A percentile compares a stretch with the other conserved stretches of the same genome.
Conservation (phyloP, 164 flowering plant species). For the Aristolochia fimbriata region DNA sequence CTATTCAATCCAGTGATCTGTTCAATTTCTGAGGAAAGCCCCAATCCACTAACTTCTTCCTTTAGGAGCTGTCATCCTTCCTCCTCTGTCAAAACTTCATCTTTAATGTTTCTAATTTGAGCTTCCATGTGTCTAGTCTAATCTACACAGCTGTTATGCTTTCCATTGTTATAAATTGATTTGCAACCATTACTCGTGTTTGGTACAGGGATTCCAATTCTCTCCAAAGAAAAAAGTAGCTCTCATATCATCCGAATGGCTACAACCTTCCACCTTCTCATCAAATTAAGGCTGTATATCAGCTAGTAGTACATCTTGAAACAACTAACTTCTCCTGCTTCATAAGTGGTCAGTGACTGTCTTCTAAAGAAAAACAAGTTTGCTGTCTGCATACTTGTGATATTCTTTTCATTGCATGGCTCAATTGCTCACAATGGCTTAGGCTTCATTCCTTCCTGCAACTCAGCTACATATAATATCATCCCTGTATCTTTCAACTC, state of each 20-base stretch:
- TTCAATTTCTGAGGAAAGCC: neutral
- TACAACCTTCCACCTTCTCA: slow-evolving; percentile 4
- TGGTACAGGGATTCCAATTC: slow-evolving; percentile 5
- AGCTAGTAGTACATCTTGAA: slow-evolving; percentile 5
- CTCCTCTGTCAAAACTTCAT: slow-evolving; percentile 5
- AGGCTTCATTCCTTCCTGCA: neutral
- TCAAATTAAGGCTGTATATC: no score
- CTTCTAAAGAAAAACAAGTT: neutral
- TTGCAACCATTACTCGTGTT: slow-evolving; percentile 2
- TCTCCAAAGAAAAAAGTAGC: slow-evolving; percentile 1
- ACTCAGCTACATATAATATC: neutral
- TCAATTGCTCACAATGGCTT: slow-evolving; percentile 1
- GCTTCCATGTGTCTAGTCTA: slow-evolving; percentile 6
- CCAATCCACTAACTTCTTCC: slow-evolving; percentile 2
- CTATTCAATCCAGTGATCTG: neutral
- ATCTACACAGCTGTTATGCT: slow-evolving; percentile 2
- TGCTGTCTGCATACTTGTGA: neutral
- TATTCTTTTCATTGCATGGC: slow-evolving; percentile 4
- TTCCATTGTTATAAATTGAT: slow-evolving; percentile 2
- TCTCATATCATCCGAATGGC: slow-evolving; percentile 11
- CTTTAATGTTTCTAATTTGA: slow-evolving; percentile 5
- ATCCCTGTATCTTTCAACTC: slow-evolving; percentile 5
- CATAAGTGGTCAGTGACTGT: neutral
- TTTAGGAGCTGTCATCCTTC: slow-evolving; percentile 9
- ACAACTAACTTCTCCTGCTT: slow-evolving; percentile 4